Percentiles rank a stretch among this genome's conserved stretches.
Conservation (phyloP, 2,329 filamentous ascomycete species). For the Venturia asperata region DNA sequence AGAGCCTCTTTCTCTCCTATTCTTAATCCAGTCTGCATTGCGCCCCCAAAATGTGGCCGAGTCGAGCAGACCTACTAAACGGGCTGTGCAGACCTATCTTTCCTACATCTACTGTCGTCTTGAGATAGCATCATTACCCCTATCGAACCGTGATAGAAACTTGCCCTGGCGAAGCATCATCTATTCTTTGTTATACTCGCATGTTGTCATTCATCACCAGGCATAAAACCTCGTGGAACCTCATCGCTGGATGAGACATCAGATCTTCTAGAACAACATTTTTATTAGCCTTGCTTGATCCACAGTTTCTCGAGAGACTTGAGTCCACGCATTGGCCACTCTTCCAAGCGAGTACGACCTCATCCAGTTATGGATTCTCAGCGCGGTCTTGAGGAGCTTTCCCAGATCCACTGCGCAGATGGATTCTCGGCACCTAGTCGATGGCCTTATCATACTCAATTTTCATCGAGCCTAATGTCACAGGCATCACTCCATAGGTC, state of each 20-base stretch:
- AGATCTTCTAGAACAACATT: background rate
- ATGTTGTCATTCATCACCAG: background rate
- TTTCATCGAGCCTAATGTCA: background rate
- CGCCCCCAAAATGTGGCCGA: constrained; percentile 13
- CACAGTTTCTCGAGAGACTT: background rate
- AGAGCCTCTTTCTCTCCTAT: background rate
- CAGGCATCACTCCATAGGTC: background rate
- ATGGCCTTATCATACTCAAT: constrained; percentile 10
- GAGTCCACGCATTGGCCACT: background rate
- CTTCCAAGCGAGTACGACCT: background rate
- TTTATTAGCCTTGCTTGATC: background rate
- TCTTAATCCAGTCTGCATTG: constrained; percentile 2
- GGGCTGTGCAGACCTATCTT: constrained; percentile 7
- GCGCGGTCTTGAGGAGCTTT: background rate
- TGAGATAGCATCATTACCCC: constrained; percentile 2
- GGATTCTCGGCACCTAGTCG: background rate
- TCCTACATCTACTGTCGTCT: background rate
- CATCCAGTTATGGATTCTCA: background rate
- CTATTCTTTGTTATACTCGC: constrained; percentile 4
- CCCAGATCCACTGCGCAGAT: background rate
- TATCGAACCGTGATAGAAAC: background rate
- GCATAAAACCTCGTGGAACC: background rate
- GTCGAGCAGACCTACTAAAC: constrained; percentile 1
- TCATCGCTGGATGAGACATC: background rate
- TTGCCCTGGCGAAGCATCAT: constrained; percentile 6